phyloP scores from a whole-genome alignment of 805 yeast species.

The Hanseniaspora lindneri region DNA sequence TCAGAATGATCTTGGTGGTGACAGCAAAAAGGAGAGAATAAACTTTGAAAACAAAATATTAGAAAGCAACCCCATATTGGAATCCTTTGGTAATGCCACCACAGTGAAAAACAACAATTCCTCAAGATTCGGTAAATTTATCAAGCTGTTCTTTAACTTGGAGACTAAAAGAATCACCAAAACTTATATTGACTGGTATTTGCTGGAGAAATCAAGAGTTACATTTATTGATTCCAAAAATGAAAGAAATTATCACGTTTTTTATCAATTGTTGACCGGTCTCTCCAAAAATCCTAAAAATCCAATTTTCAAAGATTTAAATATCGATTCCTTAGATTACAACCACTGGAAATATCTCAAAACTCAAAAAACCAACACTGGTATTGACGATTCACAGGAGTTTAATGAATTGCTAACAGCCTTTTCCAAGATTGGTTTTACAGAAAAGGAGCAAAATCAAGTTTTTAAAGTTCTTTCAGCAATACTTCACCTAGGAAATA shows the following conservation, averaged over 20 bases:
- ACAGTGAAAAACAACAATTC: constrained; percentile 89
- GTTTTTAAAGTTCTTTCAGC: constrained; percentile 60
- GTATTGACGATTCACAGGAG: constrained; percentile 65
- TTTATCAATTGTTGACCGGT: constrained; percentile 75
- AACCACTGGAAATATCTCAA: constrained; percentile 45
- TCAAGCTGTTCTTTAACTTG: constrained; percentile 61
- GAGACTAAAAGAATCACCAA: constrained; percentile 57
- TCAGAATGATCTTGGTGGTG: constrained; percentile 18
- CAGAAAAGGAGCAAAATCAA: constrained; percentile 39
- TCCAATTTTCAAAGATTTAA: not conserved
- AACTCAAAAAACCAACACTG: constrained; percentile 41
- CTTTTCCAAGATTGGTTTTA: constrained; percentile 61
- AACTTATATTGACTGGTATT: constrained; percentile 89
- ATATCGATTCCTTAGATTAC: not conserved
- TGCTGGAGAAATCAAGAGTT: constrained; percentile 87
- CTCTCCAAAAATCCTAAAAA: constrained; percentile 23
- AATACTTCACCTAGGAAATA: constrained; percentile 75
- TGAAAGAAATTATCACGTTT: constrained; percentile 89
- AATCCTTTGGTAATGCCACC: constrained; percentile 94
- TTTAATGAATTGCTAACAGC: constrained; percentile 54
- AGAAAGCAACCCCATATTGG: constrained; percentile 90
- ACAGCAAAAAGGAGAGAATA: constrained; percentile 16
- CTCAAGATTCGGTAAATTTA: constrained; percentile 92
- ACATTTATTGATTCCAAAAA: constrained; percentile 49
- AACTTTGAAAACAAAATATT: constrained; percentile 73